These are phyloP conservation scores for Exophiala oligosperma DNA, from an alignment of 2,329 filamentous ascomycete genomes.

Conservation along the genomic window DNA sequence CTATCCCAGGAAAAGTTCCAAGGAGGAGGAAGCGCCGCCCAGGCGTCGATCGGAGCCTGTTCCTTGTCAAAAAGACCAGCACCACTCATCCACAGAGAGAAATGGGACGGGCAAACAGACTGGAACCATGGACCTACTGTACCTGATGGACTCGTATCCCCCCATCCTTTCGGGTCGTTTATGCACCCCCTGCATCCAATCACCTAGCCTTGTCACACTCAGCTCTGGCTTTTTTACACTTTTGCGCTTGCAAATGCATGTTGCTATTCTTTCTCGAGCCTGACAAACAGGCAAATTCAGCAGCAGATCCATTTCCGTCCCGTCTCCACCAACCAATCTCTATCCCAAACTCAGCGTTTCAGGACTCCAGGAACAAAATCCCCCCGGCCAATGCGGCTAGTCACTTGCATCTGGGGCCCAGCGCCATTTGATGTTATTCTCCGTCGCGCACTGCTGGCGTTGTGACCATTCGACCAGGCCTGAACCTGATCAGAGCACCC, in stretches of 20 bases:
- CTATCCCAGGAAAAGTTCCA: background rate
- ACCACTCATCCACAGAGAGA: background rate
- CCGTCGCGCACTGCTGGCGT: conserved; percentile 9
- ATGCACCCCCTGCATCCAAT: conserved; percentile 15
- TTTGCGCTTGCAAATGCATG: background rate
- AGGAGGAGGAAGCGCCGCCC: background rate
- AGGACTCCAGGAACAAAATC: conserved; percentile 9
- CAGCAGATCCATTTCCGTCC: conserved; percentile 4
- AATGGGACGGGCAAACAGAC: too few relatives aligned
- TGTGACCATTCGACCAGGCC: conserved; percentile 1
- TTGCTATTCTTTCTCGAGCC: conserved; percentile 25
- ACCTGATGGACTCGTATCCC: too few relatives aligned
- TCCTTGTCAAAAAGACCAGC: background rate
- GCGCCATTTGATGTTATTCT: conserved; percentile 8
- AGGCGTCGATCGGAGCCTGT: background rate
- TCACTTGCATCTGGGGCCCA: conserved; percentile 6
- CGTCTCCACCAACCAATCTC: conserved; percentile 15
- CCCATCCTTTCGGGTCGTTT: background rate
- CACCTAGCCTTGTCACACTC: conserved; percentile 13
- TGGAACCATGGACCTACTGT: too few relatives aligned
- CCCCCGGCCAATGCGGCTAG: conserved; percentile 13
- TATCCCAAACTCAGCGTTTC: conserved; percentile 19
- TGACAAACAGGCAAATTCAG: conserved; percentile 8
- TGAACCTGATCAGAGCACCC: conserved; percentile 1
- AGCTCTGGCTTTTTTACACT: conserved; percentile 1